Evolutionary conservation across 1,284 basidiomycete species (phyloP).

Genomic region (Puccinia horiana): DNA sequence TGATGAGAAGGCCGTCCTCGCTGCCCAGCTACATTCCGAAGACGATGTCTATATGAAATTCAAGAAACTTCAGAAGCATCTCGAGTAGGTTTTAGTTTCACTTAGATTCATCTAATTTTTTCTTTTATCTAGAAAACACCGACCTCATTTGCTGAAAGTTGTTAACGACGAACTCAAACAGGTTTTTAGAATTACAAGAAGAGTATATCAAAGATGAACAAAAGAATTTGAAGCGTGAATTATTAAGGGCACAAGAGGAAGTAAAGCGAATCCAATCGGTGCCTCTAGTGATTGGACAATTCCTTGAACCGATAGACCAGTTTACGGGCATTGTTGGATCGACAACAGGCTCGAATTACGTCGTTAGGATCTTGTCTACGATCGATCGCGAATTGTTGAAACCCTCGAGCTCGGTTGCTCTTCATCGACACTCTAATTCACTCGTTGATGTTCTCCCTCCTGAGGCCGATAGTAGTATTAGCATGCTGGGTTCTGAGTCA

Average conservation of each 20-base stretch:
- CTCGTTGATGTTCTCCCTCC: slow-evolving; percentile 97
- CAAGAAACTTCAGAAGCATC: slow-evolving; percentile 87
- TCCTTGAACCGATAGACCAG: slow-evolving; percentile 98
- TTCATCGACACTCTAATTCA: slow-evolving; percentile 97
- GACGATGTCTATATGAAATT: slow-evolving; percentile 93
- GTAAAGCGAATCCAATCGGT: slow-evolving; percentile 99
- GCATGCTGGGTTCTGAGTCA: slow-evolving; percentile 80
- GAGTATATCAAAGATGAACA: slow-evolving; percentile 99
- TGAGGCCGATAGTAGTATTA: slow-evolving; percentile 95
- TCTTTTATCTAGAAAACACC: too few relatives aligned
- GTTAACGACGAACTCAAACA: background rate
- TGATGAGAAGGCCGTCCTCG: slow-evolving; percentile 71
- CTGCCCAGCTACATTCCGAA: slow-evolving; percentile 61
- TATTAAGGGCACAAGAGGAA: slow-evolving; percentile 97
- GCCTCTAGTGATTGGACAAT: slow-evolving; percentile 99
- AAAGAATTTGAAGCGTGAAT: slow-evolving; percentile 93
- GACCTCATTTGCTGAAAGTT: background rate
- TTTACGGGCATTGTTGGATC: slow-evolving; percentile 96
- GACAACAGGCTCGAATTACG: slow-evolving; percentile 97
- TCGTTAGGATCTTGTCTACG: slow-evolving; percentile 94
- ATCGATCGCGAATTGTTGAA: slow-evolving; percentile 96
- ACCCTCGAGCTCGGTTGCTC: slow-evolving; percentile 91
- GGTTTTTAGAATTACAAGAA: slow-evolving; percentile 79
- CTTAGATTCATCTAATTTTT: too few relatives aligned
- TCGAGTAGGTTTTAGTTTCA: slow-evolving; percentile 63